Conservation (phyloP, 2,329 filamentous ascomycete species). For the Aspergillus intermedius region DNA sequence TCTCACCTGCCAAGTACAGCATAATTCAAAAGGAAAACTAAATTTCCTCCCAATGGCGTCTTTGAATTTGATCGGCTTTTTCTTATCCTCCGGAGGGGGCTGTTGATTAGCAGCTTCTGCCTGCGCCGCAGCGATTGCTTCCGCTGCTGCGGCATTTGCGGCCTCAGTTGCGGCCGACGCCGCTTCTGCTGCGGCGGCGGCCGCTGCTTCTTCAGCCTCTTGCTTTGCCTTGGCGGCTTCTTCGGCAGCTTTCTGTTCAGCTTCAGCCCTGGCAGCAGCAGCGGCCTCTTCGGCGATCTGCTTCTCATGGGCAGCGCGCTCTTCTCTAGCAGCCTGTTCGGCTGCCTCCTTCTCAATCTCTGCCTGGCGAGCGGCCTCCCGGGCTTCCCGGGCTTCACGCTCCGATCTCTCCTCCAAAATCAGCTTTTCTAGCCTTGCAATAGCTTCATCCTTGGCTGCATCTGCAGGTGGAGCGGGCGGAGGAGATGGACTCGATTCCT, state of each 20-base stretch:
- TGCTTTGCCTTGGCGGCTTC: constrained; percentile 43
- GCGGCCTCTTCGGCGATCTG: constrained; percentile 39
- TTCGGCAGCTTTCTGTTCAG: constrained; percentile 40
- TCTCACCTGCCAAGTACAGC: constrained; percentile 74
- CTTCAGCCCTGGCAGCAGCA: constrained; percentile 44
- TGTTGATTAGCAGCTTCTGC: constrained; percentile 26
- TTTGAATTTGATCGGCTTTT: constrained; percentile 79
- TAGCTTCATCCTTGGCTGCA: constrained; percentile 50
- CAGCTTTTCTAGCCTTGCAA: constrained; percentile 57
- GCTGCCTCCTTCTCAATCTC: constrained; percentile 49
- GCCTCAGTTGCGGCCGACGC: constrained; percentile 32
- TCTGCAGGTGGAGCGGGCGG: constrained; percentile 38
- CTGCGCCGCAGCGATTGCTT: constrained; percentile 27
- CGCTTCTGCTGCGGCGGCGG: constrained; percentile 33
- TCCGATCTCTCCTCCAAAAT: constrained; percentile 41
- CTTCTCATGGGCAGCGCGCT: constrained; percentile 36
- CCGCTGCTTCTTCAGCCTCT: constrained; percentile 38
- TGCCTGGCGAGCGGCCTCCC: constrained; percentile 35
- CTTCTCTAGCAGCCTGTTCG: constrained; percentile 24
- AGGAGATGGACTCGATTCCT: constrained; percentile 18
- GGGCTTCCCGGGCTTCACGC: constrained; percentile 31
- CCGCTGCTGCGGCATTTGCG: constrained; percentile 30
- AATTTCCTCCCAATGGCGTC: constrained; percentile 88
- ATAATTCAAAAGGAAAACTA: constrained; percentile 81
- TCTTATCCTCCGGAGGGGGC: constrained; percentile 48